A percentile compares a stretch with the other conserved stretches of the same genome.
Evolutionary conservation across 495 filamentous ascomycete genomes (phyloP).

Genomic region (Penicillium bovifimosum): DNA sequence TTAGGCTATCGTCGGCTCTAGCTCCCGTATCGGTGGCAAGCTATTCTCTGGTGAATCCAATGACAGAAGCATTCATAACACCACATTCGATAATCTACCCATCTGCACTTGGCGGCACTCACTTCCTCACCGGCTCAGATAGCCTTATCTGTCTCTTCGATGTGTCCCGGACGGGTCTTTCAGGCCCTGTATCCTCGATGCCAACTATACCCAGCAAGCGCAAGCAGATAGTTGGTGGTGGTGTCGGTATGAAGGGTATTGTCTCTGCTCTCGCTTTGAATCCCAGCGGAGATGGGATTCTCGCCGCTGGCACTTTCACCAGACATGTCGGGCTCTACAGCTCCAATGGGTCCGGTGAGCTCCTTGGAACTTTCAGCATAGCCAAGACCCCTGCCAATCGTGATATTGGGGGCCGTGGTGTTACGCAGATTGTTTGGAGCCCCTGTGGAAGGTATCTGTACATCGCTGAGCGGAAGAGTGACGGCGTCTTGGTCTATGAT

Average conservation of each 20-base stretch:
- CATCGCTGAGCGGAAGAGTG: constrained; percentile 76
- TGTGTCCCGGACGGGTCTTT: constrained; percentile 54
- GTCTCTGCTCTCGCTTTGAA: constrained; percentile 60
- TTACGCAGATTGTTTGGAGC: constrained; percentile 76
- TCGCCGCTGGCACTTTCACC: constrained; percentile 81
- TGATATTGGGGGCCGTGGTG: constrained; percentile 56
- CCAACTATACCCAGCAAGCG: constrained; percentile 72
- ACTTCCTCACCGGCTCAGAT: constrained; percentile 66
- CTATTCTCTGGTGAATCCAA: constrained; percentile 67
- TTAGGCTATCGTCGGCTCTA: constrained; percentile 63
- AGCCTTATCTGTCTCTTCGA: constrained; percentile 77
- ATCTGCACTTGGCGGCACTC: constrained; percentile 44
- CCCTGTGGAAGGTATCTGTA: constrained; percentile 82
- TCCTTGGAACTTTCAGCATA: constrained; percentile 60
- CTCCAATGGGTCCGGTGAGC: constrained; percentile 56
- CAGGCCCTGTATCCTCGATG: constrained; percentile 55
- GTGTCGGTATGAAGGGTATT: constrained; percentile 78
- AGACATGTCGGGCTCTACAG: constrained; percentile 74
- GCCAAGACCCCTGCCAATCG: constrained; percentile 35
- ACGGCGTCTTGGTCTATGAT: constrained; percentile 75
- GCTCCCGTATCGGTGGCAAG: constrained; percentile 44
- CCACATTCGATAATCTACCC: constrained; percentile 71
- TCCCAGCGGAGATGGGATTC: constrained; percentile 45
- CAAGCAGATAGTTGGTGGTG: constrained; percentile 62
- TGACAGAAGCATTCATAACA: constrained; percentile 73